Conservation (phyloP, 2,329 filamentous ascomycete species). For the Colletotrichum brevisporum region DNA sequence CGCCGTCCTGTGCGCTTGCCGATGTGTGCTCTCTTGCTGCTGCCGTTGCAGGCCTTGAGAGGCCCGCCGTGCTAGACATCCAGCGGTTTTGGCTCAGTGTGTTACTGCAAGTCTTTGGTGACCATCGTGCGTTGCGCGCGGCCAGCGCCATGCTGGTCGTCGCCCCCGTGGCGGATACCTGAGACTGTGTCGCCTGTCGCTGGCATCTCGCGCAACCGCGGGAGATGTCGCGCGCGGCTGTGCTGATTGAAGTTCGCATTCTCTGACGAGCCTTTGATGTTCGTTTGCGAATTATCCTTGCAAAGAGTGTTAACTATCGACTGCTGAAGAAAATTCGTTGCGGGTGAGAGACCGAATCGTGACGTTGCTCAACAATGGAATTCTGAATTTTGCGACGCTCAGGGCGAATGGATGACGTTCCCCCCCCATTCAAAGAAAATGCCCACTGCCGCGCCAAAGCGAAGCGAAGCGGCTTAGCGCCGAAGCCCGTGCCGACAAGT, state of each 20-base stretch:
- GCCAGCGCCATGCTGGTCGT: slow-evolving; percentile 17
- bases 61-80: slow-evolving; percentile 23
- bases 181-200: slow-evolving; percentile 46
- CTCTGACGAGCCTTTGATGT: not conserved
- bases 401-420: slow-evolving; percentile 34
- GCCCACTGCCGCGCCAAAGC: slow-evolving; percentile 35
- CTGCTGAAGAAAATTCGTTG: not conserved
- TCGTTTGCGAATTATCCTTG: not conserved
- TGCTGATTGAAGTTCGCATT: slow-evolving; percentile 47
- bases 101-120: not conserved
- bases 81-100: slow-evolving; percentile 27
- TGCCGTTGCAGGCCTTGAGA: slow-evolving; percentile 21
- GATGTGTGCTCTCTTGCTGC: slow-evolving; percentile 17
- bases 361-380: slow-evolving; percentile 6
- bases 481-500: slow-evolving; percentile 35
- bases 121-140: slow-evolving; percentile 5
- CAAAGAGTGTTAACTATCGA: not conserved
- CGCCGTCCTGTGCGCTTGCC: slow-evolving; percentile 11
- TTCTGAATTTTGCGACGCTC: slow-evolving; percentile 20
- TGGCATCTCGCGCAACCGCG: slow-evolving; percentile 53
- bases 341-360: not conserved
- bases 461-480: slow-evolving; percentile 34
- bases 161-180: slow-evolving; percentile 38
- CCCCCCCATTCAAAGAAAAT: slow-evolving; percentile 25
- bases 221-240: slow-evolving; percentile 47